Evolutionary conservation across 1,284 basidiomycete species (phyloP).

Genomic region (Pseudozyma sp.): DNA sequence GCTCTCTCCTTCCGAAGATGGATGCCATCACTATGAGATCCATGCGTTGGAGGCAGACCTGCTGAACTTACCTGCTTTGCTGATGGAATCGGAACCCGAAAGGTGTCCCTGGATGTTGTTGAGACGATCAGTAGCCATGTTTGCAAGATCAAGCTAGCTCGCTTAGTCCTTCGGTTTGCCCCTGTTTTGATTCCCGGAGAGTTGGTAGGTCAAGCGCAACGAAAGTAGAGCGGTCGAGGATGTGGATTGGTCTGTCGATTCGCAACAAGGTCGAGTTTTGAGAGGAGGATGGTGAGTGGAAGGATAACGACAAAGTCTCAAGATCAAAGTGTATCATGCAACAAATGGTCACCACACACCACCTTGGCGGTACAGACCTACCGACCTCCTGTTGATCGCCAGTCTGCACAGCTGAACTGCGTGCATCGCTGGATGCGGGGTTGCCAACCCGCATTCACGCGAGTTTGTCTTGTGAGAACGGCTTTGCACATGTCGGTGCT

Average conservation of each 20-base stretch:
- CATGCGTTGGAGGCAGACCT: neutral
- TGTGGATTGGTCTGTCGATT: too few species aligned
- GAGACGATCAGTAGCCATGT: slow-evolving; percentile 48
- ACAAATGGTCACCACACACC: too few species aligned
- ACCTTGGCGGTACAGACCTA: slow-evolving; percentile 10
- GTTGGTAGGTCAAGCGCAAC: neutral
- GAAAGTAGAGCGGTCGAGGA: too few species aligned
- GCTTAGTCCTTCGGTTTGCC: too few species aligned
- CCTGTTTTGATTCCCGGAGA: neutral
- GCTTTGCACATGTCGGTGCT: neutral
- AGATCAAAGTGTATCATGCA: too few species aligned
- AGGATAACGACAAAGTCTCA: neutral
- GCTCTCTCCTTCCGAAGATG: too few species aligned
- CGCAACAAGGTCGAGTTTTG: neutral
- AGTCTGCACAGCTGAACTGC: slow-evolving; percentile 10
- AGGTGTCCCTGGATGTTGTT: slow-evolving; percentile 53
- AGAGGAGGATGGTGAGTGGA: slow-evolving; percentile 4
- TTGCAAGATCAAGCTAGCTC: neutral
- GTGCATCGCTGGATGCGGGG: slow-evolving; percentile 25
- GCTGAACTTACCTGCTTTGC: slow-evolving; percentile 45
- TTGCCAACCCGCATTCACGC: slow-evolving; percentile 3
- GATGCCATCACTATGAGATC: too few species aligned
- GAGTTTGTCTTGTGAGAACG: slow-evolving; percentile 40
- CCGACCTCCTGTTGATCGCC: slow-evolving; percentile 12
- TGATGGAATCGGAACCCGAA: slow-evolving; percentile 36